Base-by-base conservation (phyloP, 1,284 basidiomycete species). In the Irpex lacteus region DNA sequence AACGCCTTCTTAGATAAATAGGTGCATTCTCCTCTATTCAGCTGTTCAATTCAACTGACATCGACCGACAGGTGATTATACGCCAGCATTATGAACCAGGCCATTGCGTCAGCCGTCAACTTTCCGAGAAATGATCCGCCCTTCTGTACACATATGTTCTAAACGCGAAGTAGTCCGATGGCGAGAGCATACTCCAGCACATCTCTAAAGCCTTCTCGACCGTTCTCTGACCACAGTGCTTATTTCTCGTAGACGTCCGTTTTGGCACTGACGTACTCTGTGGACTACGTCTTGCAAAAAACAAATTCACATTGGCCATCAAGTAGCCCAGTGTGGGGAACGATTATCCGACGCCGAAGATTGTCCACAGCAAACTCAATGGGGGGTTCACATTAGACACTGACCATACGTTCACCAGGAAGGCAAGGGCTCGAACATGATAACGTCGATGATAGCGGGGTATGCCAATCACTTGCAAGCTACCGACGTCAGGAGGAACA, bases 321-420 rank as follows among this genome's bases (percentile, higher is more conserved):
- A 9, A 44, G 50, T 13, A 53, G 18, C 8, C 19, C 54, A 15
- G 9, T 36, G 34, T 36, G 21, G 54, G n/a, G 54, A 9, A 9
- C 26, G 32, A 56, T 56, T 56, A 34, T 56, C 54, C 54, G 54
- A 34, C 34, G 61, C 58, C 44, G 62, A 60, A 11, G n/a, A 59
- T 13, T 9, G 53, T 47, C 60, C 60, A 36, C 13, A 32, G 7
- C 50, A 21, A 8, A 21, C 13, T 19, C 50, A n/a, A 52, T 52
- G 8, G 19, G 50, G 21, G 19, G 2, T 52, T n/a, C 18, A 13
- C 8, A 6, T n/a, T 8, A n/a, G 50, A 8, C 50, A n/a, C 50
- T 21, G 2, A 18, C n/a, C 19, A 2, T 52, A 13, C 19, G 11
- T 52, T n/a, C 50, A 9, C 50, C 7, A 8, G 50, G 50, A 19